Conservation (phyloP, 306 rosid species). For the Lotus japonicus region DNA sequence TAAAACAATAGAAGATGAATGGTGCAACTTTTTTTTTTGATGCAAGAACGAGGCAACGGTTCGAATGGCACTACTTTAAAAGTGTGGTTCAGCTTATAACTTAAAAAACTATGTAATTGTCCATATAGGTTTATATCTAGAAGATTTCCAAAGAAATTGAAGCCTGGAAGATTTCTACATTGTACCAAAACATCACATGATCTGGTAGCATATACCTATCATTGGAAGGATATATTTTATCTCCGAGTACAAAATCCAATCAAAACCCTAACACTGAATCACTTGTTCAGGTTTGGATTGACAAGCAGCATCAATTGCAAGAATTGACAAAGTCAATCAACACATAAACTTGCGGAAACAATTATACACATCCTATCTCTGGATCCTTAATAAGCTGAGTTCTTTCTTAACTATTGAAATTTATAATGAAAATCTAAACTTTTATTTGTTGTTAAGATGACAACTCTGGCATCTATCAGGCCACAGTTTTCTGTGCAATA, state of each 20-base stretch:
- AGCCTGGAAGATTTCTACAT: not conserved
- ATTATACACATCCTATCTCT: not conserved
- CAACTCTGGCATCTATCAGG: too few relatives aligned
- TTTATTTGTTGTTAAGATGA: too few relatives aligned
- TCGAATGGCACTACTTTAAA: not conserved
- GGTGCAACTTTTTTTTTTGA: not conserved
- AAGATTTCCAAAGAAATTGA: not conserved
- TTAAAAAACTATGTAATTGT: not conserved
- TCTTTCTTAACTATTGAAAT: not conserved
- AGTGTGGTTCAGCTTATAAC: not conserved
- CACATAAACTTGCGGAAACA: not conserved
- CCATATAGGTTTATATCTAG: not conserved
- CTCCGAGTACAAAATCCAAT: not conserved
- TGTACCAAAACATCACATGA: not conserved
- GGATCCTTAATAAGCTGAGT: not conserved
- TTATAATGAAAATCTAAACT: too few relatives aligned
- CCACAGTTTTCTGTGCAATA: too few relatives aligned
- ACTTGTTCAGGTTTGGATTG: not conserved
- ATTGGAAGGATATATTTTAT: not conserved
- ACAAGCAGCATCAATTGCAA: not conserved
- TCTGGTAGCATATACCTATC: not conserved
- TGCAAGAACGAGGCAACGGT: too few relatives aligned
- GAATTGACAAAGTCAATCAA: not conserved
- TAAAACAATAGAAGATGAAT: not conserved
- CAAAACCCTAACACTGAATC: not conserved